These are phyloP conservation scores for Quercus parvula DNA, from an alignment of 306 rosid species.

Conservation along the genomic window DNA sequence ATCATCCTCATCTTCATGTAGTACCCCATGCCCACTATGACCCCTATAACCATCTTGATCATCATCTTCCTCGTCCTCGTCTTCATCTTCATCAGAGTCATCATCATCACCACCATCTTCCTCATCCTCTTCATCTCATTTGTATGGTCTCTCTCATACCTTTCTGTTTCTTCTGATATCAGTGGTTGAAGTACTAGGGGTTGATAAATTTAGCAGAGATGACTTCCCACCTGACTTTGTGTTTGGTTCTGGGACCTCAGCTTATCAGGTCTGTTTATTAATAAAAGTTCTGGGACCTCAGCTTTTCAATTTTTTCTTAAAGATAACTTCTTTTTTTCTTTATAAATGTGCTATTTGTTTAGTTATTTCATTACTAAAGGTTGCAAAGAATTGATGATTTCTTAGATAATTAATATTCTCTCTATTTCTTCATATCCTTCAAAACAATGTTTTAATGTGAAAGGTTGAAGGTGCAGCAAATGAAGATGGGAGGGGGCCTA, in stretches of 20 bases:
- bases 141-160: not conserved
- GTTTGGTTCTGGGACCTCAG: conserved; percentile 62
- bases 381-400: too few relatives aligned
- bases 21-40: conserved; percentile 31
- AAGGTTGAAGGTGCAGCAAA: conserved; percentile 55
- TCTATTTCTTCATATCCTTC: not conserved
- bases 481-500: conserved; percentile 23
- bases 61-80: conserved; percentile 48
- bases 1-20: conserved; percentile 53
- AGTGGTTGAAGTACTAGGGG: not conserved
- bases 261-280: conserved; percentile 48
- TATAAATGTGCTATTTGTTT: too few relatives aligned
- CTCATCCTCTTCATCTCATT: conserved; percentile 23
- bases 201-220: conserved; percentile 27
- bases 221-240: conserved; percentile 59
- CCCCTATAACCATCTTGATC: conserved; percentile 31
- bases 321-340: not conserved
- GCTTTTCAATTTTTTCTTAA: not conserved
- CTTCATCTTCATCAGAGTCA: conserved; percentile 44
- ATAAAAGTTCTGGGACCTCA: too few relatives aligned
- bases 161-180: not conserved
- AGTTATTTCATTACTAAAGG: too few relatives aligned
- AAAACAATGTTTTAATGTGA: not conserved
- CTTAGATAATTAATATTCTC: too few relatives aligned
- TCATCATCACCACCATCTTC: conserved; percentile 38